phyloP scores from a whole-genome alignment of 2,329 filamentous ascomycete genomes.

The Macrophomina tecta region DNA sequence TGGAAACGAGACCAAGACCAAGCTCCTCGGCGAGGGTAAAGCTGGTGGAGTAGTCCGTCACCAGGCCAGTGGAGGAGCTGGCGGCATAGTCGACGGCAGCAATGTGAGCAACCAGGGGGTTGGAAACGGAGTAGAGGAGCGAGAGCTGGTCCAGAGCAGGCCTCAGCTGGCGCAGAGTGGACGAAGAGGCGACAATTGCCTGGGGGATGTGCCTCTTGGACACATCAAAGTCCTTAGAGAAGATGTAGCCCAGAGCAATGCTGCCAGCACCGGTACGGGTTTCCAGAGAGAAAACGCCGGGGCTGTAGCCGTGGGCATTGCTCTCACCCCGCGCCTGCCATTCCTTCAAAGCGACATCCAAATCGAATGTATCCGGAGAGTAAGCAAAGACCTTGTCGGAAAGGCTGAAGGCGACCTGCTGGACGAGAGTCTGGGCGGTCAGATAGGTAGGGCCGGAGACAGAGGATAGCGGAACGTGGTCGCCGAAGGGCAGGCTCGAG shows the following conservation, averaged over 20 bases:
- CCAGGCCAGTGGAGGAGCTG: slow-evolving; percentile 70
- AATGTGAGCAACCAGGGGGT: slow-evolving; percentile 90
- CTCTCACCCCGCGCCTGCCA: slow-evolving; percentile 74
- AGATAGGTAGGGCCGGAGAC: slow-evolving; percentile 90
- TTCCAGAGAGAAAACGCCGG: slow-evolving; percentile 80
- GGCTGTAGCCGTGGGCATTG: slow-evolving; percentile 83
- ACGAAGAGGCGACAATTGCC: slow-evolving; percentile 84
- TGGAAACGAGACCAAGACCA: slow-evolving; percentile 83
- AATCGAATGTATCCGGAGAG: slow-evolving; percentile 90
- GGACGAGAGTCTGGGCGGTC: slow-evolving; percentile 89
- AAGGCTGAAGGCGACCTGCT: slow-evolving; percentile 93
- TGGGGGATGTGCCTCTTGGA: slow-evolving; percentile 91
- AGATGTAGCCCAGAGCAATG: slow-evolving; percentile 94
- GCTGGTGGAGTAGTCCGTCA: slow-evolving; percentile 84
- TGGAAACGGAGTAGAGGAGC: slow-evolving; percentile 87
- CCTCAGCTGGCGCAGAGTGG: slow-evolving; percentile 80
- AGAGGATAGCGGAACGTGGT: slow-evolving; percentile 57
- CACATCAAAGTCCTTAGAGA: slow-evolving; percentile 94
- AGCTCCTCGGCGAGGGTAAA: slow-evolving; percentile 86
- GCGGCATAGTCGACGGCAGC: slow-evolving; percentile 85
- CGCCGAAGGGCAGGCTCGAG: slow-evolving; percentile 59
- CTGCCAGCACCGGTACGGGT: slow-evolving; percentile 87
- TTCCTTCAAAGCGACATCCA: slow-evolving; percentile 80
- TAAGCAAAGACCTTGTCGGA: slow-evolving; percentile 98
- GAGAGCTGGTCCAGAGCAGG: slow-evolving; percentile 89